These are phyloP conservation scores for Irpex sp. DNA, from an alignment of 1,284 basidiomycete species.

Conservation along the genomic window DNA sequence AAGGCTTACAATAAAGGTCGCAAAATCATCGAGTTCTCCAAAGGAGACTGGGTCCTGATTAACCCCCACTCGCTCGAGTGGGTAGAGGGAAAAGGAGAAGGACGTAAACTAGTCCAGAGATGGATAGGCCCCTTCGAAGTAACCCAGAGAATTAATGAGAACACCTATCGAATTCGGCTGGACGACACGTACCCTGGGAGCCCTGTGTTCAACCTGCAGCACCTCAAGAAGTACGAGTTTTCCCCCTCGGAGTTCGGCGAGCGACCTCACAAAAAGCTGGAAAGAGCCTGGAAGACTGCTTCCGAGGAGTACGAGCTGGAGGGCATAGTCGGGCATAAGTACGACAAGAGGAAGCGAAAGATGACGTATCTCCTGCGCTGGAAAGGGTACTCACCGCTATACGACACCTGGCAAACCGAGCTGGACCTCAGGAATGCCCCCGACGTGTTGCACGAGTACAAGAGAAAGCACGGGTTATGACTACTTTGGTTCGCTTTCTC, in stretches of 20 bases:
- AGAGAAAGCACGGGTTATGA: not conserved
- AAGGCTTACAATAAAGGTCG: constrained; percentile 8
- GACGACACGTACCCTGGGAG: constrained; percentile 24
- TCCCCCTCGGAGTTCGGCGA: constrained; percentile 16
- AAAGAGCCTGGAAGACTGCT: not conserved
- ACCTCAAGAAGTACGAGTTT: constrained; percentile 21
- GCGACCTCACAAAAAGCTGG: constrained; percentile 5
- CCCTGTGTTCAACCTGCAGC: constrained; percentile 28
- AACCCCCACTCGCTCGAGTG: constrained; percentile 29
- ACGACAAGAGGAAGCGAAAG: constrained; percentile 4
- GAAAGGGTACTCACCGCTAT: constrained; percentile 18
- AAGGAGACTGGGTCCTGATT: constrained; percentile 26
- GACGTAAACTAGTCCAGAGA: constrained; percentile 27
- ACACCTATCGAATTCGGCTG: constrained; percentile 26
- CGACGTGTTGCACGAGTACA: not conserved
- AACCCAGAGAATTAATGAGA: constrained; percentile 24
- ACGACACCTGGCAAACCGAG: not conserved
- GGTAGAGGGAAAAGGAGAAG: constrained; percentile 24
- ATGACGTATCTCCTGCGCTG: constrained; percentile 17
- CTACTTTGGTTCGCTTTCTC: too few species aligned
- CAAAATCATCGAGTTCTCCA: constrained; percentile 13
- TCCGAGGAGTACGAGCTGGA: constrained; percentile 21
- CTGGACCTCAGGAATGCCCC: not conserved
- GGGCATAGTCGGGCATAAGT: not conserved
- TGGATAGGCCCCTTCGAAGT: not conserved